Evolutionary conservation across 257 asterid genomes (phyloP).

Genomic region (Striga asiatica): DNA sequence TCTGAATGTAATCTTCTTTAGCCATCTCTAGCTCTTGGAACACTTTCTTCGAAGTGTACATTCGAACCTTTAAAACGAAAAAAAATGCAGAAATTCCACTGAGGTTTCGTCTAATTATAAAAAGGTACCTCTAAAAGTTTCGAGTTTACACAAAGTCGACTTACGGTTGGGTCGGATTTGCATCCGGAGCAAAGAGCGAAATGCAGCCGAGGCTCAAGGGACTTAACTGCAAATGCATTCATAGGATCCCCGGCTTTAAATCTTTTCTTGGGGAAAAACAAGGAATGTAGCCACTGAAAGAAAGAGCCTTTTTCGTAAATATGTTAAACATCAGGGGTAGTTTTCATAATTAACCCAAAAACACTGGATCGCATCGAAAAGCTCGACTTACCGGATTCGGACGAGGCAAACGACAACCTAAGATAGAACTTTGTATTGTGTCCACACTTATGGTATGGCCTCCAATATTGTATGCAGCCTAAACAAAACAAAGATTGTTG

Average conservation of each 20-base stretch:
- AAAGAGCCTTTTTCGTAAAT: not conserved
- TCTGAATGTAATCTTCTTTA: slow-evolving; percentile 81
- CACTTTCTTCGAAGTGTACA: slow-evolving; percentile 54
- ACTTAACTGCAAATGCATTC: slow-evolving; percentile 33
- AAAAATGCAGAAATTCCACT: too few species aligned
- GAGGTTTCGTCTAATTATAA: too few species aligned
- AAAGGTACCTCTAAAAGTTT: too few species aligned
- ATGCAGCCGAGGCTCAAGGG: slow-evolving; percentile 68
- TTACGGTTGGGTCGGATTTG: slow-evolving; percentile 78
- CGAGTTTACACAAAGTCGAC: too few species aligned
- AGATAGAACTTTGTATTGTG: slow-evolving; percentile 62
- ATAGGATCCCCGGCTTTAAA: slow-evolving; percentile 46
- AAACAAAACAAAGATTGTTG: slow-evolving; percentile 24
- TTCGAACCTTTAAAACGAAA: too few species aligned
- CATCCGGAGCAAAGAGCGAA: slow-evolving; percentile 79
- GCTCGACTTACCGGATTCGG: slow-evolving; percentile 49
- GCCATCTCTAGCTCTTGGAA: slow-evolving; percentile 81
- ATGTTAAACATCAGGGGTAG: not conserved
- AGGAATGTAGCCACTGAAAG: slow-evolving; percentile 70
- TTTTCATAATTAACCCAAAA: not conserved
- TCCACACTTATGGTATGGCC: slow-evolving; percentile 69
- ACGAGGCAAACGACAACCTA: slow-evolving; percentile 79
- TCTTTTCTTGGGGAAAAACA: slow-evolving; percentile 57
- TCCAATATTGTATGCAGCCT: slow-evolving; percentile 88
- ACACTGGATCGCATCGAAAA: too few species aligned